phyloP scores from a whole-genome alignment of 148 eudicot genomes.

The Rhododendron kiyosumense region DNA sequence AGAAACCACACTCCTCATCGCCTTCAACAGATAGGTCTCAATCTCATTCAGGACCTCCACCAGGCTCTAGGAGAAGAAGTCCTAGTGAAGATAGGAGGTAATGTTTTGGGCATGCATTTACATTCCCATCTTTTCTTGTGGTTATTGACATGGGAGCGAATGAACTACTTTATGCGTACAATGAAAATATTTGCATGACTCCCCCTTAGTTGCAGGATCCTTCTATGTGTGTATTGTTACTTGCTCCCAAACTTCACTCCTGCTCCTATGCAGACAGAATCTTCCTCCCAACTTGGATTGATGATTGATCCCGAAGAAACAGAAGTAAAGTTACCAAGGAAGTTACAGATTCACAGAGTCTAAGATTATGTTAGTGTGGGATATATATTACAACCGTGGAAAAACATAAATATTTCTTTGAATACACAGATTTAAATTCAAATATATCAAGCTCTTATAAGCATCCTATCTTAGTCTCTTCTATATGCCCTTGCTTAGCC shows the following conservation, averaged over 20 bases:
- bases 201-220: background rate
- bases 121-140: background rate
- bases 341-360: background rate
- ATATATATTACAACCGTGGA: background rate
- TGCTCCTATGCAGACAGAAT: background rate
- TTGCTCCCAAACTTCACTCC: background rate
- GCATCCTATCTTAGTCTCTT: background rate
- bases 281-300: background rate
- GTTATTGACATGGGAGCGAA: slow-evolving; percentile 2
- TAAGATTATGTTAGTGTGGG: background rate
- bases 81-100: slow-evolving; percentile 46
- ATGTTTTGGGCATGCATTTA: background rate
- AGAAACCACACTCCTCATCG: slow-evolving; percentile 35
- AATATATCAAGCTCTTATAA: background rate
- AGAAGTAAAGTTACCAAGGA: background rate
- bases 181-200: background rate
- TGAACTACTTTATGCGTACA: background rate
- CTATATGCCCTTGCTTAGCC: background rate
- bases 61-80: slow-evolving; percentile 26
- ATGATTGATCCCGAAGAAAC: background rate
- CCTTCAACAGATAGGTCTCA: slow-evolving; percentile 45
- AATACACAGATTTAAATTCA: background rate
- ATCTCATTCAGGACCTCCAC: slow-evolving; percentile 29
- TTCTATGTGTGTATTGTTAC: background rate
- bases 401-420: background rate